Conservation (phyloP, 2,329 filamentous ascomycete species). For the Beauveria sp. region DNA sequence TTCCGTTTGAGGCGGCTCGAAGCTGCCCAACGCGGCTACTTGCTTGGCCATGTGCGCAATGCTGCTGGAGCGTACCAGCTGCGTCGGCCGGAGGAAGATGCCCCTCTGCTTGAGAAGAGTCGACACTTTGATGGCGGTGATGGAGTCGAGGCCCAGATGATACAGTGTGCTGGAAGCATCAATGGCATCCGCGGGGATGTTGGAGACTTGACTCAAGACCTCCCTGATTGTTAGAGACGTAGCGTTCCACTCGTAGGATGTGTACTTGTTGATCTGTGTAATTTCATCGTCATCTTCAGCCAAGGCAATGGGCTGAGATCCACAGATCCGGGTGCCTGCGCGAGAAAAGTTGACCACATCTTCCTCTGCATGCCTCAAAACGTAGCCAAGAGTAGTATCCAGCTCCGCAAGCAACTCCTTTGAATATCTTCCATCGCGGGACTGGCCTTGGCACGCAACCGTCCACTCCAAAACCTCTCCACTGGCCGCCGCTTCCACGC, state of each 20-base stretch:
- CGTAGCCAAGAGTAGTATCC: conserved; percentile 47
- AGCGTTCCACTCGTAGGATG: conserved; percentile 24
- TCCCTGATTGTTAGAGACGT: conserved; percentile 33
- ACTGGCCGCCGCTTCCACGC: conserved; percentile 67
- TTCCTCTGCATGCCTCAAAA: conserved; percentile 42
- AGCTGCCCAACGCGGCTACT: not conserved
- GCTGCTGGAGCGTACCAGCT: conserved; percentile 60
- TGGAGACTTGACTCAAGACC: conserved; percentile 51
- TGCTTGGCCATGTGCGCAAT: conserved; percentile 53
- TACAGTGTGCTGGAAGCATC: conserved; percentile 60
- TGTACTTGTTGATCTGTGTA: not conserved
- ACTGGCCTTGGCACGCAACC: conserved; percentile 56
- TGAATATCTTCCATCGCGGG: conserved; percentile 25
- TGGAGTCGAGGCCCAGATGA: conserved; percentile 83
- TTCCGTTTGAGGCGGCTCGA: not conserved
- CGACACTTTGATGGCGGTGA: conserved; percentile 79
- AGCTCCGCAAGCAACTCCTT: conserved; percentile 48
- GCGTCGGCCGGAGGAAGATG: conserved; percentile 58
- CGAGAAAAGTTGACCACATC: conserved; percentile 47
- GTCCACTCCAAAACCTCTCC: conserved; percentile 57
- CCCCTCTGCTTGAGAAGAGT: conserved; percentile 58
- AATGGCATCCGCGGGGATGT: conserved; percentile 50
- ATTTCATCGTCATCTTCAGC: not conserved
- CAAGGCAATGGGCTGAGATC: conserved; percentile 33
- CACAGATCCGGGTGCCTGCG: conserved; percentile 54